These are phyloP conservation scores for Erodium chrysanthum DNA, from an alignment of 441 rosid species.

Conservation along the genomic window DNA sequence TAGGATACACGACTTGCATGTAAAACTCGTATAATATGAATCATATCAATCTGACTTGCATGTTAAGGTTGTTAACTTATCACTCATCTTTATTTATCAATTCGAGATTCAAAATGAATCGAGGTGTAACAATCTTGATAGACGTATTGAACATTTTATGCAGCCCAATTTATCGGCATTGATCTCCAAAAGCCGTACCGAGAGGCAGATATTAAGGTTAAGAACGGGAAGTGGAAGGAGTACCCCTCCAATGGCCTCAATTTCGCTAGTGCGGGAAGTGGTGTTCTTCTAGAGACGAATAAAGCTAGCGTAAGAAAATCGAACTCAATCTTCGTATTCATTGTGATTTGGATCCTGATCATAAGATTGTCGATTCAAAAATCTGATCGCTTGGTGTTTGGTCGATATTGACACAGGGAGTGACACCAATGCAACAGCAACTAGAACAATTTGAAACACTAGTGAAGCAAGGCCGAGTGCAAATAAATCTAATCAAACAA, in stretches of 20 bases:
- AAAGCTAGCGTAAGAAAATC: conserved; percentile 24
- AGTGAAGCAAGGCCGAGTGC: conserved; percentile 29
- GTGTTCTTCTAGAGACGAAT: conserved; percentile 42
- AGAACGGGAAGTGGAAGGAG: conserved; percentile 31
- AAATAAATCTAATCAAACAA: conserved; percentile 20
- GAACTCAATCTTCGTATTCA: too few species aligned
- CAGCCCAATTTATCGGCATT: conserved; percentile 44
- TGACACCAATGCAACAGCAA: conserved; percentile 44
- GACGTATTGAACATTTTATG: not conserved
- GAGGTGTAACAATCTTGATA: not conserved
- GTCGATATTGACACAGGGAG: conserved; percentile 30
- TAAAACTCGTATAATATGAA: too few species aligned
- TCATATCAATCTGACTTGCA: too few species aligned
- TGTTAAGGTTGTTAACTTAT: too few species aligned
- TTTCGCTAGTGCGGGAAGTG: conserved; percentile 70
- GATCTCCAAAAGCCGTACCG: conserved; percentile 41
- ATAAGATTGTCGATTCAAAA: too few species aligned
- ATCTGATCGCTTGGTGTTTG: too few species aligned
- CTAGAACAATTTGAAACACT: conserved; percentile 39
- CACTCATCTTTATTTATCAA: too few species aligned
- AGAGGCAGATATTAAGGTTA: conserved; percentile 28
- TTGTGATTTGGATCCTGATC: not conserved
- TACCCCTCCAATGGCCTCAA: conserved; percentile 52
- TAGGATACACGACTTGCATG: too few species aligned
- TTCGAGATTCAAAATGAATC: too few species aligned